Evolutionary conservation across 73 alveolate genomes (phyloP), one percentile per base, ranked within the genome.

Genomic region (Durusdinium trenchii): DNA sequence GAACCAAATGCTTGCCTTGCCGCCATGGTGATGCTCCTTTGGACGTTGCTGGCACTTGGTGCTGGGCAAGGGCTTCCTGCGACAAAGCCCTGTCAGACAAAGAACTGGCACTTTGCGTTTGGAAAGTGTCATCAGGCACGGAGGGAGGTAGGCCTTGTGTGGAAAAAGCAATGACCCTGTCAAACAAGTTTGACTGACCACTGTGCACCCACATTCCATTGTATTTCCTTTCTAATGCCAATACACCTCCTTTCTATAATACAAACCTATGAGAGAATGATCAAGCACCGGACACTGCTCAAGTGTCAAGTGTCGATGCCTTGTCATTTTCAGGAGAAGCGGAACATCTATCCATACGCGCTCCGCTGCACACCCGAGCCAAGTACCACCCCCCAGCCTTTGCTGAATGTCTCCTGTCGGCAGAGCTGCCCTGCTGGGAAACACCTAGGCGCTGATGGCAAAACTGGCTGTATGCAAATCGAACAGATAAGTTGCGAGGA

Each of bases 401-500:
- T 91, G 40, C 69, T 91, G 60, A 50, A 91, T 43, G 98, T 91
- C 61, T 81, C 98, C n/a, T 91, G 98, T 60, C 62, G 38, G 7
- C 60, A 42, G 50, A 91, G 90, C 89, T 91, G 98, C 35, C 98
- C 89, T 4, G 98, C 98, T 2, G 98, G 98, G 16, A 47, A 48
- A 40, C 98, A 91, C 78, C 76, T 91, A 43, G 98, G 90, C 32
- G 83, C 71, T 3, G 69, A 42, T 30, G 1, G 14, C 50, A 18
- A 50, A 52, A 0, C 28, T 6, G 85, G 85, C 54, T n/a, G 1
- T 60, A 60, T 23, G 73, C 18, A 60, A 32, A 23, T 2, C 30
- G 69, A 60, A 23, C 1, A 2, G 73, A 23, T 32, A 60, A 60
- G 73, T 60, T 60, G 73, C 73, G 30, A 32, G 73, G 18, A 2